phyloP scores from a whole-genome alignment of 1,284 basidiomycete genomes.

The Phellopilus nigrolimitatus region DNA sequence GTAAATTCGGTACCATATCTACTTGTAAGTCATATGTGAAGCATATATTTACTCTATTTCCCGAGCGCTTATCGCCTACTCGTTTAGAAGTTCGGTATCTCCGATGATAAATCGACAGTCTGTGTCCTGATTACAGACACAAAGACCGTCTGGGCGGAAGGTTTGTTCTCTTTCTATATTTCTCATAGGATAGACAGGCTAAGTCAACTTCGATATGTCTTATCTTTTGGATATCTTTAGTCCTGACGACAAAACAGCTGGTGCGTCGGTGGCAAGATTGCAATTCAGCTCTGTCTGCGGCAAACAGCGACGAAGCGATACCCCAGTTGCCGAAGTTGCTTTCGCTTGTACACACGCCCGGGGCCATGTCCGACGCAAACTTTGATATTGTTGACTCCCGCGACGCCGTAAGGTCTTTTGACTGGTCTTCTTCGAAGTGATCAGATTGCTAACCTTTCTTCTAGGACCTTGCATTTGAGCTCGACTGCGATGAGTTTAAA shows the following conservation, averaged over 20 bases:
- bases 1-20: conserved; percentile 61
- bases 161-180: conserved; percentile 31
- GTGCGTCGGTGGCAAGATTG: conserved; percentile 62
- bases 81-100: conserved; percentile 25
- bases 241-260: conserved; percentile 52
- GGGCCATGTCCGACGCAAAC: conserved; percentile 48
- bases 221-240: conserved; percentile 32
- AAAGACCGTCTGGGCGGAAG: conserved; percentile 70
- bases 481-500: conserved; percentile 55
- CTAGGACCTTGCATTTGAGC: conserved; percentile 61
- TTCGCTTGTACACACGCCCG: conserved; percentile 52
- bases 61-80: neutral
- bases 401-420: conserved; percentile 48
- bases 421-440: conserved; percentile 6
- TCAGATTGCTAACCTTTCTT: conserved; percentile 11
- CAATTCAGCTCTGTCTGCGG: conserved; percentile 35
- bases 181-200: too few relatives aligned
- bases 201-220: neutral
- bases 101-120: conserved; percentile 49
- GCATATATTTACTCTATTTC: conserved; percentile 40
- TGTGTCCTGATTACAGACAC: conserved; percentile 67
- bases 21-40: conserved; percentile 44
- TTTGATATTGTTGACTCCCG: conserved; percentile 54
- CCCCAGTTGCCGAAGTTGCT: conserved; percentile 50
- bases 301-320: conserved; percentile 42